phyloP scores from a whole-genome alignment of 2,329 filamentous ascomycete genomes.

The Beauveria sp. region DNA sequence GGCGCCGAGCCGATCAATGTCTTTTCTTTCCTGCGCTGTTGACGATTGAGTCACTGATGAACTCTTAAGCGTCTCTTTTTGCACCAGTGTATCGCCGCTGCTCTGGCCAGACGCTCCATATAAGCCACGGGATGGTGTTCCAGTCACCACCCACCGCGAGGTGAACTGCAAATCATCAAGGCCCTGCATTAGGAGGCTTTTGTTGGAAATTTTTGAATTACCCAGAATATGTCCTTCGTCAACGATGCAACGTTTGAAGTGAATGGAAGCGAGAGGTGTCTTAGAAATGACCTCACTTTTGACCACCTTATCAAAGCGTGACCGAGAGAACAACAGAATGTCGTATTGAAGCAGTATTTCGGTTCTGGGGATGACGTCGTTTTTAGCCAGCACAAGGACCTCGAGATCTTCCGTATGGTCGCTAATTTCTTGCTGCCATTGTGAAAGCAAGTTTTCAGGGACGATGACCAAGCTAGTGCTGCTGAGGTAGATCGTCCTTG shows the following conservation, averaged over 20 bases:
- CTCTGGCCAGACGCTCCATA: slow-evolving; percentile 42
- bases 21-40: slow-evolving; percentile 47
- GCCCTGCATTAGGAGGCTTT: slow-evolving; percentile 46
- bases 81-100: too few species aligned
- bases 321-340: slow-evolving; percentile 68
- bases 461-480: slow-evolving; percentile 70
- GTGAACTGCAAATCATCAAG: slow-evolving; percentile 54
- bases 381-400: slow-evolving; percentile 54
- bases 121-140: slow-evolving; percentile 78
- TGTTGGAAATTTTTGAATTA: slow-evolving; percentile 46
- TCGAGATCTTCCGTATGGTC: slow-evolving; percentile 66
- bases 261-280: slow-evolving; percentile 61
- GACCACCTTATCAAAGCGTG: slow-evolving; percentile 58
- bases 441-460: slow-evolving; percentile 72
- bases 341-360: slow-evolving; percentile 60
- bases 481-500: slow-evolving; percentile 53
- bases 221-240: slow-evolving; percentile 88
- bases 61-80: too few species aligned
- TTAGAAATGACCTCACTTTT: slow-evolving; percentile 27
- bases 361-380: slow-evolving; percentile 46
- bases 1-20: slow-evolving; percentile 58
- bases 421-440: slow-evolving; percentile 74
- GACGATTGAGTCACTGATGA: slow-evolving; percentile 24
- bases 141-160: slow-evolving; percentile 81
- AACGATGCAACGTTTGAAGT: slow-evolving; percentile 83